These are phyloP conservation scores for Pezicula carpinea DNA, from an alignment of 2,329 filamentous ascomycete genomes.

Conservation along the genomic window DNA sequence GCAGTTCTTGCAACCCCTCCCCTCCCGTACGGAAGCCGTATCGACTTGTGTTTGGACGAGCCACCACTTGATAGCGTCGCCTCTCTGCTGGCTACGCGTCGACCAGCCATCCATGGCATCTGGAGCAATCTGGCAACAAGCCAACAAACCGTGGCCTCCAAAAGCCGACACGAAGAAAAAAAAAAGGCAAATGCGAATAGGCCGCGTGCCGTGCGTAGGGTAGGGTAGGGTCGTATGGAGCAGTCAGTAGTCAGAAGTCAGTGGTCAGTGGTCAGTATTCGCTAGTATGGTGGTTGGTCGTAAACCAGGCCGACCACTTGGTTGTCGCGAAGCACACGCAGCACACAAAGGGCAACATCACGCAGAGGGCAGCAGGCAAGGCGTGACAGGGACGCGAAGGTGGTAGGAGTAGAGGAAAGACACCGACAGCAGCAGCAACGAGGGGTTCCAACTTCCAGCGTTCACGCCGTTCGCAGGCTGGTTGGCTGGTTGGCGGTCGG, in stretches of 20 bases:
- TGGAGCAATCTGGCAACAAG: not conserved
- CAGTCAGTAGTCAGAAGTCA: not conserved
- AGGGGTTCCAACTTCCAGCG: not conserved
- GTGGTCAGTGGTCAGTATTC: not conserved
- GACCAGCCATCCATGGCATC: no score
- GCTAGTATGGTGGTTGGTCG: not conserved
- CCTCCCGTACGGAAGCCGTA: no score
- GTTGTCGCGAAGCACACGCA: not conserved
- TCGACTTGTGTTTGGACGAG: no score
- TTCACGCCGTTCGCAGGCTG: not conserved
- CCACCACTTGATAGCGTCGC: no score
- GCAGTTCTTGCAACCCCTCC: no score
- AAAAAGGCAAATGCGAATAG: slow-evolving; percentile 7
- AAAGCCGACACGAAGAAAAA: not conserved
- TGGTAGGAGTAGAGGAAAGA: no score
- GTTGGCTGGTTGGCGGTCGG: not conserved
- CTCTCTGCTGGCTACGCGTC: no score
- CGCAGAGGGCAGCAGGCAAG: not conserved
- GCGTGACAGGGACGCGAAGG: no score
- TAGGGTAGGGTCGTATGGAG: not conserved
- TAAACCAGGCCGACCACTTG: not conserved
- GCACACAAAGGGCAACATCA: no score
- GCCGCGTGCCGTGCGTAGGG: slow-evolving; percentile 12
- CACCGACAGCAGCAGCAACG: not conserved
- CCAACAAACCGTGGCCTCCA: not conserved